These are phyloP conservation scores for Ogataea polymorpha DNA, from an alignment of 805 yeast genomes.

Conservation along the genomic window DNA sequence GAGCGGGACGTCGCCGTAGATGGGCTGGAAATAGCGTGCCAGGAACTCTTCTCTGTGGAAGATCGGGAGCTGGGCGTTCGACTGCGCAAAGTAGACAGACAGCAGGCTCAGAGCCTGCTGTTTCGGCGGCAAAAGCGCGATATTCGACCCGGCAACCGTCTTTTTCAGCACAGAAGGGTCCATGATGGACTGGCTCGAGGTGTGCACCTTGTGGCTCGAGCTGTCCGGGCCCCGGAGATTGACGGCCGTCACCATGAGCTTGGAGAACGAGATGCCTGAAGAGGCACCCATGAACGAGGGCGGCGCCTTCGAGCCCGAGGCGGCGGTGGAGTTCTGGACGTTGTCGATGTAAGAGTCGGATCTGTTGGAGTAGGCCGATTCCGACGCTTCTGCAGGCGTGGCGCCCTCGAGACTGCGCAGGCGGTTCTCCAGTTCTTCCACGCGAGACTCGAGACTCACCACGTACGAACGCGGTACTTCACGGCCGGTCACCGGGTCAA, in stretches of 20 bases:
- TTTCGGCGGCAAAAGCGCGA: slow-evolving; percentile 66
- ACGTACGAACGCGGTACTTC: slow-evolving; percentile 81
- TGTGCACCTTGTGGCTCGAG: slow-evolving; percentile 1
- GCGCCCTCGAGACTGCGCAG: slow-evolving; percentile 40
- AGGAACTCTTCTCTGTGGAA: slow-evolving; percentile 79
- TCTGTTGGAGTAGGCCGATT: background rate
- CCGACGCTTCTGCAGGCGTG: background rate
- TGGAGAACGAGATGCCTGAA: slow-evolving; percentile 70
- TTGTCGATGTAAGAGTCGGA: slow-evolving; percentile 19
- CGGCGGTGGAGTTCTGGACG: slow-evolving; percentile 29
- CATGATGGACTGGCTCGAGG: slow-evolving; percentile 17
- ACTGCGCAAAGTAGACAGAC: slow-evolving; percentile 67
- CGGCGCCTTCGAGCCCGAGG: slow-evolving; percentile 32
- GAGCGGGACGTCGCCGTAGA: slow-evolving; percentile 66
- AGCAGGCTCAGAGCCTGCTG: slow-evolving; percentile 64
- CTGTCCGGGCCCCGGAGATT: slow-evolving; percentile 41
- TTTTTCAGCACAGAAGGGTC: slow-evolving; percentile 31
- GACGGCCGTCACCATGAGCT: slow-evolving; percentile 73
- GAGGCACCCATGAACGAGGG: slow-evolving; percentile 46
- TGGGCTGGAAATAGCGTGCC: slow-evolving; percentile 63
- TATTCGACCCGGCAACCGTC: slow-evolving; percentile 24
- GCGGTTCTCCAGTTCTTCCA: slow-evolving; percentile 52
- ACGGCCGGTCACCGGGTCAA: slow-evolving; percentile 86
- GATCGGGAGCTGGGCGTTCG: slow-evolving; percentile 81
- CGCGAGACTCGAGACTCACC: slow-evolving; percentile 63